phyloP scores from a whole-genome alignment of 495 filamentous ascomycete species.

The Daldinia concentrica region DNA sequence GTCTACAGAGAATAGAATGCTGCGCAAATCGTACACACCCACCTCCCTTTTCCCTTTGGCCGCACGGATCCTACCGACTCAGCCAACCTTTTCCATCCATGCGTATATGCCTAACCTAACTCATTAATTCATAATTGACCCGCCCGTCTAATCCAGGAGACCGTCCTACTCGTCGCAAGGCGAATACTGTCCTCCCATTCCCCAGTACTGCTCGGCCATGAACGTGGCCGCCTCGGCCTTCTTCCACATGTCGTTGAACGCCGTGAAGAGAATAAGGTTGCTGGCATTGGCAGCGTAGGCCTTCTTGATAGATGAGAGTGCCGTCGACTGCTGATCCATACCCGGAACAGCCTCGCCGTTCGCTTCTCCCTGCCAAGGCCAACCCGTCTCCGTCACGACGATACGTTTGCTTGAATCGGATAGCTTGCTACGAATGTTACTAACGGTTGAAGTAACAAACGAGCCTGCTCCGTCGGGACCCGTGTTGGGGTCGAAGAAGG shows the following conservation, averaged over 20 bases:
- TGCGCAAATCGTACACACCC: slow-evolving; percentile 42
- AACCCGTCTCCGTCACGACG: slow-evolving; percentile 79
- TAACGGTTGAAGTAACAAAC: slow-evolving; percentile 69
- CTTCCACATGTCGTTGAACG: slow-evolving; percentile 85
- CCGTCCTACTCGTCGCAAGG: slow-evolving; percentile 34
- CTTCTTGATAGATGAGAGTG: slow-evolving; percentile 68
- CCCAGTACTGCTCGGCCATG: slow-evolving; percentile 78
- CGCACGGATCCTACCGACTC: slow-evolving; percentile 10
- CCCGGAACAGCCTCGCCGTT: slow-evolving; percentile 74
- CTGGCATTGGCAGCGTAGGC: slow-evolving; percentile 57
- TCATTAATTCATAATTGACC: slow-evolving; percentile 26
- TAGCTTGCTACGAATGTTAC: slow-evolving; percentile 48
- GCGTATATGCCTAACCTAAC: slow-evolving; percentile 31
- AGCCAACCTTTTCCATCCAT: slow-evolving; percentile 35
- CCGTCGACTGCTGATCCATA: slow-evolving; percentile 66
- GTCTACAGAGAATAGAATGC: slow-evolving; percentile 40
- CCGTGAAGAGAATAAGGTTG: slow-evolving; percentile 74
- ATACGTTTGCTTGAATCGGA: slow-evolving; percentile 49
- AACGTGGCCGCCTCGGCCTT: slow-evolving; percentile 68
- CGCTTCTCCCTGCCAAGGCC: slow-evolving; percentile 72
- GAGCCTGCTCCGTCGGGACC: slow-evolving; percentile 66
- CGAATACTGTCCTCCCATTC: slow-evolving; percentile 57
- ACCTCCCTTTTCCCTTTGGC: slow-evolving; percentile 17
- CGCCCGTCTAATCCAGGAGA: not conserved
- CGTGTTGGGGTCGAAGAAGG: slow-evolving; percentile 79